Evolutionary conservation across 371 early-diverging fungal species (phyloP).

Genomic region (Syncephalis plumigaleata): DNA sequence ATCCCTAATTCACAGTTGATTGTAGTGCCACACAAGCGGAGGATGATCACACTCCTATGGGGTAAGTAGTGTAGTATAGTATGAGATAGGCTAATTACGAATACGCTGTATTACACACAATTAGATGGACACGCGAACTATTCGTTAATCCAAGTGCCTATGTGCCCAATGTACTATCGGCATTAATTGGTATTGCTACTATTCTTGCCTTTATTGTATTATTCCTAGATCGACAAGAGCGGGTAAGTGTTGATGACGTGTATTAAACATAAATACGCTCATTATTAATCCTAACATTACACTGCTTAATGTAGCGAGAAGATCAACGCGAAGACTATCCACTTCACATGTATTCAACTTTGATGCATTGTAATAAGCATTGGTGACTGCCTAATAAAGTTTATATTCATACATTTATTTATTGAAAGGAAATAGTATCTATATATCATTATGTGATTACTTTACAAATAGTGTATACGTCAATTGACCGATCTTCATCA

Average conservation of each 20-base stretch:
- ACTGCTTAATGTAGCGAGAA: slow-evolving; percentile 24
- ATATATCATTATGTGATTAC: too few relatives aligned
- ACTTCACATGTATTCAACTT: slow-evolving; percentile 76
- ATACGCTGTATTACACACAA: not conserved
- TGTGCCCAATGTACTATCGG: slow-evolving; percentile 55
- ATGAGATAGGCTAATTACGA: not conserved
- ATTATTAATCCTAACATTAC: not conserved
- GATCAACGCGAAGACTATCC: slow-evolving; percentile 54
- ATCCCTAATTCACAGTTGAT: slow-evolving; percentile 88
- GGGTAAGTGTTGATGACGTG: slow-evolving; percentile 22
- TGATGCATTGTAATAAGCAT: slow-evolving; percentile 47
- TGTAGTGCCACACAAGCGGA: slow-evolving; percentile 65
- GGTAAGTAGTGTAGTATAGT: not conserved
- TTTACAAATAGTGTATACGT: too few relatives aligned
- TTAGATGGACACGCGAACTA: slow-evolving; percentile 66
- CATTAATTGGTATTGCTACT: slow-evolving; percentile 37
- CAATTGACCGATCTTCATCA: too few relatives aligned
- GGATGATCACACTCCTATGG: slow-evolving; percentile 18
- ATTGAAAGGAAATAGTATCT: too few relatives aligned
- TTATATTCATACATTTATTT: too few relatives aligned
- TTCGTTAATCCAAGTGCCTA: slow-evolving; percentile 73
- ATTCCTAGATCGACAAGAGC: slow-evolving; percentile 55
- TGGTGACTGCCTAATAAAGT: too few relatives aligned
- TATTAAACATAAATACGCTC: too few relatives aligned
- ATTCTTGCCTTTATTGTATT: slow-evolving; percentile 48